phyloP scores from a whole-genome alignment of 1,284 basidiomycete species.

The Hortiboletus rubellus region DNA sequence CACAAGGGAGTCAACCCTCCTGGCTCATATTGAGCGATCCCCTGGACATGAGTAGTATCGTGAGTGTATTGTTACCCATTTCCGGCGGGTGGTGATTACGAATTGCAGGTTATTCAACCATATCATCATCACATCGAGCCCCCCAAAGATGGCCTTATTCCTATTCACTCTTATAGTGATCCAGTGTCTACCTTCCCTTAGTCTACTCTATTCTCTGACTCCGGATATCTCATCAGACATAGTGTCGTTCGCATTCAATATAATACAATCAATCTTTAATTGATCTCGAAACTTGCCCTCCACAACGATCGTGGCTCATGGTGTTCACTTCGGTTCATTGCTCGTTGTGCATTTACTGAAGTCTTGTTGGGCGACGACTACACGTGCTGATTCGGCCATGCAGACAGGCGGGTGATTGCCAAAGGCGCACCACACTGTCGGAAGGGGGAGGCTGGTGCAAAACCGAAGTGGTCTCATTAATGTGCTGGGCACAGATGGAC shows the following conservation, averaged over 20 bases:
- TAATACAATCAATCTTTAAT: background rate
- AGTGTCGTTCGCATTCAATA: background rate
- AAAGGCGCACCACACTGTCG: background rate
- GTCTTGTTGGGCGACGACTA: background rate
- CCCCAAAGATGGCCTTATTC: background rate
- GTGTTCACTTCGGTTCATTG: background rate
- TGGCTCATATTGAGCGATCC: background rate
- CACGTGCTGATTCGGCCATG: background rate
- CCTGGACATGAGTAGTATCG: background rate
- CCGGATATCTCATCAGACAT: background rate
- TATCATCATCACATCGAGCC: background rate
- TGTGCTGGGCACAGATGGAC: background rate
- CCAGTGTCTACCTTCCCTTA: background rate
- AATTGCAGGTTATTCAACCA: background rate
- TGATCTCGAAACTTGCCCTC: background rate
- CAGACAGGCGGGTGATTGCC: background rate
- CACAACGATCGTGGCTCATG: background rate
- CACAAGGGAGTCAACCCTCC: conserved; percentile 5
- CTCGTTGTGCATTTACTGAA: background rate
- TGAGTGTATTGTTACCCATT: conserved; percentile 2
- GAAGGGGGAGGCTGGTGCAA: background rate
- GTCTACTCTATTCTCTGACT: background rate
- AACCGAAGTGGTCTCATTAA: background rate
- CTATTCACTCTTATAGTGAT: background rate
- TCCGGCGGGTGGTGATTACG: background rate